phyloP scores from a whole-genome alignment of 192 early-diverging fungal genomes.

The Rhizophlyctis rosea region DNA sequence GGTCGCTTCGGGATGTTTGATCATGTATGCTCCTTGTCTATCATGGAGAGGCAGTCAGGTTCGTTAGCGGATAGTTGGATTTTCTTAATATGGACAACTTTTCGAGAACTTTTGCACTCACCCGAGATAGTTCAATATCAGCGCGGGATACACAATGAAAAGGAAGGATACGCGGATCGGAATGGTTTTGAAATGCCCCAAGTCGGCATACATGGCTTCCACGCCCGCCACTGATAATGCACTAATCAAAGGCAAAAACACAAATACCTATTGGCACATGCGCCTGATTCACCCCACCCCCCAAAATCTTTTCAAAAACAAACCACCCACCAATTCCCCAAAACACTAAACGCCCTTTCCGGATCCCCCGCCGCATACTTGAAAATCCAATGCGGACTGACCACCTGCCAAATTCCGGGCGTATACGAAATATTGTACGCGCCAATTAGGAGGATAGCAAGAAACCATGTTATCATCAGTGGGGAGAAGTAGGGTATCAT shows the following conservation, averaged over 20 bases:
- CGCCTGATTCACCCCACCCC: constrained; percentile 11
- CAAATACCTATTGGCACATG: neutral
- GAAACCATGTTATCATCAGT: constrained; percentile 47
- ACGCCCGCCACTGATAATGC: constrained; percentile 53
- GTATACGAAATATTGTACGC: constrained; percentile 47
- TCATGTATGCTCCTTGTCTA: constrained; percentile 38
- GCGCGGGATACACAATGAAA: constrained; percentile 43
- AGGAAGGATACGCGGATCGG: constrained; percentile 48
- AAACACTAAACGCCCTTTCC: constrained; percentile 19
- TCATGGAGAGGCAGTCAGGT: neutral
- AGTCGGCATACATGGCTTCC: constrained; percentile 56
- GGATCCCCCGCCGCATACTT: constrained; percentile 30
- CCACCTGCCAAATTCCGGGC: constrained; percentile 34
- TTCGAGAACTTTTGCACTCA: constrained; percentile 22
- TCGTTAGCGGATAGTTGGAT: neutral
- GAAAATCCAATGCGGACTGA: constrained; percentile 44
- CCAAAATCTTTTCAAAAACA: neutral
- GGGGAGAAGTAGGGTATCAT: constrained; percentile 39
- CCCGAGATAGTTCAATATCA: constrained; percentile 48
- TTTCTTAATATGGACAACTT: neutral
- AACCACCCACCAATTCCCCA: constrained; percentile 42
- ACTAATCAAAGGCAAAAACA: constrained; percentile 10
- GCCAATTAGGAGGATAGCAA: constrained; percentile 41
- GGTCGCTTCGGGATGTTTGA: constrained; percentile 21
- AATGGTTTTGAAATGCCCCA: constrained; percentile 49